Base-by-base conservation (phyloP, 2,329 filamentous ascomycete species). In the Aspergillus flavus region DNA sequence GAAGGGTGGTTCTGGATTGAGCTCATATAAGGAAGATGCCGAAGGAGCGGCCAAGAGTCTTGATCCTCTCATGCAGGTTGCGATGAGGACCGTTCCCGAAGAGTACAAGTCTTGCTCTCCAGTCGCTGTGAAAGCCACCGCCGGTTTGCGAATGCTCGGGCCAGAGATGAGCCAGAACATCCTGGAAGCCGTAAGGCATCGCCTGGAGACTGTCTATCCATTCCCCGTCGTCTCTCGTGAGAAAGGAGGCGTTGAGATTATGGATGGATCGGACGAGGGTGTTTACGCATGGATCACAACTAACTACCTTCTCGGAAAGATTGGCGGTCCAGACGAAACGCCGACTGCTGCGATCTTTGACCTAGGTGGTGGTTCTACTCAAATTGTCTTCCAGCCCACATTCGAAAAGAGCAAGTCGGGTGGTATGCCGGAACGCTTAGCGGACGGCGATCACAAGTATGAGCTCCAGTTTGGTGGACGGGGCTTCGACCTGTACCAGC, bases 221-320 rank as follows among this genome's bases (percentile, higher is more conserved):
- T 99, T 99, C 86, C 93, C 95, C 0, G 92, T 99, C 48, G 91
- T 99, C 61, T 90, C 92, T 14, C 86, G 89, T 68, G 92, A 93
- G 72, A 89, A 94, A 70, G 89, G 91, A 61, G 95, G 96, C 61
- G 93, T 99, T 32, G 88, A 93, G 66, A 96, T 99, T 78, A 99
- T 99, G 95, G 94, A 97, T 72, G 95, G 95, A 66, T 93, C 92
- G 57, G 92, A 97, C 74, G 95, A 99, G 82, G 95, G 95, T 76
- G 94, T 99, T 34, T 99, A 96, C 76, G 96, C 95, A 59, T 99
- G 95, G 95, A 96, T 99, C 78, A 99, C 95, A 7, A 95, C 93
- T 69, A 99, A 99, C 85, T 99, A 99, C 80, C 90, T 99, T 46
- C 88, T 99, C 28, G 94, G 94, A 73, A 98, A 98, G 83, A 98